Conservation (phyloP, 148 eudicot genomes). For the Rhododendron molle region DNA sequence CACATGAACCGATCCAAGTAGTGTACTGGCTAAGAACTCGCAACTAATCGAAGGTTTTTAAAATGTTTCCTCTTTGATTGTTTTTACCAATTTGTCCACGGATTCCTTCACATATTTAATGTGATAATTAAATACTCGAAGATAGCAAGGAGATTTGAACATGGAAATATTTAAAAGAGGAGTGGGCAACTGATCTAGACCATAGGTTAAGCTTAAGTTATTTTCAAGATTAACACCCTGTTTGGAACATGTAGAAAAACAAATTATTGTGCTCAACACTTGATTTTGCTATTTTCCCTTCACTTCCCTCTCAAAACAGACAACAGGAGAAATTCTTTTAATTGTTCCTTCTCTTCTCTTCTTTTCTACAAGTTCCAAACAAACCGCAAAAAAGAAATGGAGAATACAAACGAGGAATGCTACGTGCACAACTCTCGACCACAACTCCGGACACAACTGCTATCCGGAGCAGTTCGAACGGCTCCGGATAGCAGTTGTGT, state of each 20-base stretch:
- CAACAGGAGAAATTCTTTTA: not conserved
- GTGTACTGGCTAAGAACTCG: slow-evolving; percentile 13
- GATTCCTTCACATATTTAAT: not conserved
- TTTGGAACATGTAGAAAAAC: not conserved
- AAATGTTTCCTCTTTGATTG: not conserved
- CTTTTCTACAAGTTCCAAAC: too few species aligned
- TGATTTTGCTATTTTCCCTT: not conserved
- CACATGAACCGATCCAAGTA: slow-evolving; percentile 18
- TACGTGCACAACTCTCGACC: not conserved
- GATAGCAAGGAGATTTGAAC: not conserved
- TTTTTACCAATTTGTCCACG: not conserved
- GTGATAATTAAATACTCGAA: not conserved
- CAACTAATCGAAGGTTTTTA: not conserved
- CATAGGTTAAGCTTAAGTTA: not conserved
- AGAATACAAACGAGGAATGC: not conserved
- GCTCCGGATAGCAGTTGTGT: not conserved
- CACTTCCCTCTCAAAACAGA: not conserved
- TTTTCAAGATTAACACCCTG: not conserved
- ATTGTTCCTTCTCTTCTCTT: not conserved
- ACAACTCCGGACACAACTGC: too few species aligned
- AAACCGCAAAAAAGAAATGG: not conserved
- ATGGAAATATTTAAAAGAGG: not conserved
- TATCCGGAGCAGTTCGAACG: not conserved
- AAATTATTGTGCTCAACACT: not conserved
- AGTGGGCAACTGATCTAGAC: not conserved